Base-by-base conservation (phyloP, 768 basidiomycete genomes). In the Artomyces pyxidatus region DNA sequence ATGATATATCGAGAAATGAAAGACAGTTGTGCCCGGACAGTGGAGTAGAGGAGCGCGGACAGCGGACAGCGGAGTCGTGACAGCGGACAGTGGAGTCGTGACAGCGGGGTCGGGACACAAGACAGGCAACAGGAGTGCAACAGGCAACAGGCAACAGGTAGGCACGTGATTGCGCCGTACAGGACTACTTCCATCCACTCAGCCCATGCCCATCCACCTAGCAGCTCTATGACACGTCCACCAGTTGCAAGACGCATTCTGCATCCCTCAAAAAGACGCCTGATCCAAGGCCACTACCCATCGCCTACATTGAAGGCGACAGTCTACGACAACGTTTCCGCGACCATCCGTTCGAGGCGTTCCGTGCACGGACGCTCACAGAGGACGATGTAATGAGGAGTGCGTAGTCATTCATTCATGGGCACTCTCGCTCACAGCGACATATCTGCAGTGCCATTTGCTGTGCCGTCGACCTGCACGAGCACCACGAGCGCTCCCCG, bases 291-390 rank as follows among this genome's bases (percentile, higher is more conserved):
- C 83, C 85, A 0, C 52, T 76, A 42, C 74, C 77, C 11, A 75
- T 98, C 45, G 71, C 72, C 47, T 96, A 93, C 62, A 50, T 86
- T 37, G 91, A 95, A 62, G 95, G 98, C 64, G 73, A 77, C 53
- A 71, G 97, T 50, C 81, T 95, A 29, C 73, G 80, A 47, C 88
- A 89, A 63, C 98, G 98, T 74, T 97, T 94, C 72, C 73, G 74
- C 37, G 96, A 99, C 70, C 94, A 96, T 64, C 93, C 95, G 6
- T 96, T 96, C 61, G 94, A 99, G 68, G 85, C 91, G 1, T 88
- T 94, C 66, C 75, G 94, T 38, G 81, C 91, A 1, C 71, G 73
- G 10, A 81, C 77, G 10, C 63, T 99, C 45, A 78, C 88, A 0
- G 95, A 99, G 67, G 74, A 73, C 14, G 79, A 70, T n/a, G 64